These are phyloP conservation scores for Deakozyma indianensis DNA, from an alignment of 805 yeast genomes.

Conservation along the genomic window DNA sequence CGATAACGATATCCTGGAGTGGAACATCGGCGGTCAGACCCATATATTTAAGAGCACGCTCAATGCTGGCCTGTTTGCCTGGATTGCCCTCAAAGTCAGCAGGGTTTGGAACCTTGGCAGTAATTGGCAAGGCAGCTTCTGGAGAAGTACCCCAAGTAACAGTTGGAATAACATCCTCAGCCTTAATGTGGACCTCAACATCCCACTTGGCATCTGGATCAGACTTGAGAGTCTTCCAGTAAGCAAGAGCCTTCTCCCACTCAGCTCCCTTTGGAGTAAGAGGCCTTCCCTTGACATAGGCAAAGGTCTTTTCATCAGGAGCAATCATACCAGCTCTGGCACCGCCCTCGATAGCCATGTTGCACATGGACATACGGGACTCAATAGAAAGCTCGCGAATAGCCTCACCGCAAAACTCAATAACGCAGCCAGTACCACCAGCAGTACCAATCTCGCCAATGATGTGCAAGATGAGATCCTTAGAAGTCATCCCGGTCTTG, in stretches of 20 bases:
- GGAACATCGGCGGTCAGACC: slow-evolving; percentile 79
- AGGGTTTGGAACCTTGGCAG: slow-evolving; percentile 87
- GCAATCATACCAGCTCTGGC: slow-evolving; percentile 99
- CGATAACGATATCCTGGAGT: slow-evolving; percentile 58
- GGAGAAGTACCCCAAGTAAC: slow-evolving; percentile 99
- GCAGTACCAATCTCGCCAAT: slow-evolving; percentile 98
- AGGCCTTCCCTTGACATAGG: slow-evolving; percentile 86
- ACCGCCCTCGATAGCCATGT: slow-evolving; percentile 98
- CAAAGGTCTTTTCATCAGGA: slow-evolving; percentile 82
- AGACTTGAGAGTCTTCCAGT: slow-evolving; percentile 80
- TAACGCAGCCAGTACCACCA: slow-evolving; percentile 96
- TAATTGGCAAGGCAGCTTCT: slow-evolving; percentile 93
- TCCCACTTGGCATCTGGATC: slow-evolving; percentile 90
- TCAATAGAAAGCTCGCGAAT: slow-evolving; percentile 85
- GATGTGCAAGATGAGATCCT: slow-evolving; percentile 86
- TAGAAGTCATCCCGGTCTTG: slow-evolving; percentile 82
- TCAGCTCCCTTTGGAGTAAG: slow-evolving; percentile 86
- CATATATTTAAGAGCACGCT: slow-evolving; percentile 84
- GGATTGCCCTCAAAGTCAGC: slow-evolving; percentile 37
- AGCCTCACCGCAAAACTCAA: slow-evolving; percentile 94
- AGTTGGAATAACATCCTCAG: slow-evolving; percentile 82
- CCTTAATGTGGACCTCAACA: slow-evolving; percentile 64
- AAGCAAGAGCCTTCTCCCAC: slow-evolving; percentile 86
- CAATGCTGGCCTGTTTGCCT: slow-evolving; percentile 68
- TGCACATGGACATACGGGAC: slow-evolving; percentile 98